phyloP scores from a whole-genome alignment of 768 basidiomycete genomes.

The Tulasnella sp. region DNA sequence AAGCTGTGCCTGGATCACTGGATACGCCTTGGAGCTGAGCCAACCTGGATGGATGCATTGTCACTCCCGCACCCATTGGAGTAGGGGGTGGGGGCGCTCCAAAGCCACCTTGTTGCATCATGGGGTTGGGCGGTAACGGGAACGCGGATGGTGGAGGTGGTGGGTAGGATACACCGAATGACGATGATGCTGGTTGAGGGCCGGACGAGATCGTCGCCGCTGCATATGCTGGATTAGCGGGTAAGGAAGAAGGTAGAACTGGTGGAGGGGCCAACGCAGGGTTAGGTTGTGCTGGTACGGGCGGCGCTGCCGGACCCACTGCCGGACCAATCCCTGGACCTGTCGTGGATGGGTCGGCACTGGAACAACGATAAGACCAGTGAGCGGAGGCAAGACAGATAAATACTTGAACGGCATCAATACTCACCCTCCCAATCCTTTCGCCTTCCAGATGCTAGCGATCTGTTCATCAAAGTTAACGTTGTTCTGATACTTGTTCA shows the following conservation, averaged over 20 bases:
- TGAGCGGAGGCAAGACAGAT: constrained; percentile 10
- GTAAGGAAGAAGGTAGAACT: constrained; percentile 31
- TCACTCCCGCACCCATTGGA: constrained; percentile 27
- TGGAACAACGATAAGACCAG: background rate
- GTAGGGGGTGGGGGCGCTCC: constrained; percentile 42
- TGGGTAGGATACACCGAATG: constrained; percentile 33
- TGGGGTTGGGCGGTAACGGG: constrained; percentile 73
- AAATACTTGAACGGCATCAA: background rate
- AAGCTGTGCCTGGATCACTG: constrained; percentile 12
- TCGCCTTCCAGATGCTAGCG: constrained; percentile 86
- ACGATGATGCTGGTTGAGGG: constrained; percentile 69
- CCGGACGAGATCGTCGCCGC: constrained; percentile 85
- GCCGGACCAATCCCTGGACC: constrained; percentile 60
- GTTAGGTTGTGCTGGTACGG: constrained; percentile 49
- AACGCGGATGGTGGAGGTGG: constrained; percentile 30
- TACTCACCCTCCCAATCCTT: constrained; percentile 77
- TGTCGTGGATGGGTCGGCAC: constrained; percentile 19
- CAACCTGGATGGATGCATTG: constrained; percentile 56
- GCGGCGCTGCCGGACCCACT: constrained; percentile 63
- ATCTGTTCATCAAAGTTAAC: constrained; percentile 98
- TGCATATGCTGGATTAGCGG: constrained; percentile 55
- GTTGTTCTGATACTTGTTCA: constrained; percentile 86
- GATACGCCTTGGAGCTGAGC: constrained; percentile 42
- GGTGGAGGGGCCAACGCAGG: constrained; percentile 26
- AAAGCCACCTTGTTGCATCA: constrained; percentile 32